Base-by-base conservation (phyloP, 2,329 filamentous ascomycete species). In the Ilyonectria robusta region DNA sequence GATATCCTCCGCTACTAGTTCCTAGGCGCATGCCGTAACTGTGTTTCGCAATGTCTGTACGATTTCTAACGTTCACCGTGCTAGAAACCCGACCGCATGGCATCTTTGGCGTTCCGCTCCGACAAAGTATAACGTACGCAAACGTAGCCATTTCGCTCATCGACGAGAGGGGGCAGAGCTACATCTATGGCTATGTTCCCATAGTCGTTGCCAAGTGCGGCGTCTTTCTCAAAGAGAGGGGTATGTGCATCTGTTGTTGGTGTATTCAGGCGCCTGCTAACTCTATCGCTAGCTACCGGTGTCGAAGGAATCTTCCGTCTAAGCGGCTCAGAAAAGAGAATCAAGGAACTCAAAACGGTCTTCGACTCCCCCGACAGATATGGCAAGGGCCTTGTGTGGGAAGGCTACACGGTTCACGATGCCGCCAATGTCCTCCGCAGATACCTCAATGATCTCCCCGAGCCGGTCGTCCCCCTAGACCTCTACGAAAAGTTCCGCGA, bases 181-280 rank as follows among this genome's bases (percentile, higher is more conserved):
- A 97, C 81, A 98, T 98, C 60, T 99, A 98, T 80, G 96, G 96
- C 77, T 98, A 98, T 78, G 95, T 99, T 8, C 96, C 96, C 19
- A 98, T 99, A 71, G 95, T 99, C 48, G 95, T 99, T 60, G 96
- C 96, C 40, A 99, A 99, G 81, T 98, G 96, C 80, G 96, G 96
- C 69, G 95, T 99, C 4, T 99, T 95, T 74, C 81, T 99, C 72
- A 99, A 99, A 82, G 96, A 99, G 81, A 98, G 97, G 89, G 96
- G 96, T 98, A 81, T 72, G 88, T 83, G 47, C 26, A 40, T 54
- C 46, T 37, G 35, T 21, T 21, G 26, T 26, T 50, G 23, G 31
- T 57, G 46, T 19, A 59, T 13, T 31, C 8, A 17, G n/a, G 42
- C 21, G 42, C 40, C 21, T 59, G 65, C 73, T 79, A 62, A 78